Conservation (phyloP, 2,329 filamentous ascomycete species). For the Aspergillus thermomutatus region DNA sequence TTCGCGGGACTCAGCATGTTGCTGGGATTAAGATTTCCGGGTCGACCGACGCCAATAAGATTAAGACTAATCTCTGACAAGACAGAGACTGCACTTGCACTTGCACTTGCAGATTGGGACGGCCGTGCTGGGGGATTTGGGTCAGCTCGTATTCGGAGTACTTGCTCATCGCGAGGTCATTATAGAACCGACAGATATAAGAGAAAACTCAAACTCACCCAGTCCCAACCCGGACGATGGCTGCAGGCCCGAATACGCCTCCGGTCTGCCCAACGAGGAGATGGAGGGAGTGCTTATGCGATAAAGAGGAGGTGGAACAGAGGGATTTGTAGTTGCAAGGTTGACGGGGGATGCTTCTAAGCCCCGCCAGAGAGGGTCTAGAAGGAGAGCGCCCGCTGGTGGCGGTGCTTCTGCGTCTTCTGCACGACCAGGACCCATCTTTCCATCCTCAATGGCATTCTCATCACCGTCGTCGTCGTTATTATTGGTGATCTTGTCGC, state of each 20-base stretch:
- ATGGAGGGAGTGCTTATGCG: constrained; percentile 13
- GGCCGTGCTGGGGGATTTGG: neutral
- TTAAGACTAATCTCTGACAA: neutral
- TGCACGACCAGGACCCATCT: neutral
- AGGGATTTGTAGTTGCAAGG: neutral
- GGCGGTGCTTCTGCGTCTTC: neutral
- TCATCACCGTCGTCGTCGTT: neutral
- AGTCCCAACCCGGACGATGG: constrained; percentile 10
- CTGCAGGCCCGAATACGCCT: constrained; percentile 11
- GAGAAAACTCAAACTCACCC: constrained; percentile 9
- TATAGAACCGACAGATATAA: neutral
- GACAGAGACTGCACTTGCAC: neutral
- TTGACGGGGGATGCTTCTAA: neutral
- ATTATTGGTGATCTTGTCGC: neutral
- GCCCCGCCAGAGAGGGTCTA: neutral
- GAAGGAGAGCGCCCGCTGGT: neutral
- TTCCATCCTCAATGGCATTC: neutral
- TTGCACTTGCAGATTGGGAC: neutral
- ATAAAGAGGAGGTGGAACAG: too few species aligned
- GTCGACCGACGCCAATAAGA: neutral
- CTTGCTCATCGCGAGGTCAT: neutral
- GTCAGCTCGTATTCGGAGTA: neutral
- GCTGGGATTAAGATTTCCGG: neutral
- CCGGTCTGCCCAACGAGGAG: constrained; percentile 25
- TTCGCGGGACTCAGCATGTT: neutral